phyloP scores from a whole-genome alignment of 164 flowering plant species.

The Echeveria elegans region DNA sequence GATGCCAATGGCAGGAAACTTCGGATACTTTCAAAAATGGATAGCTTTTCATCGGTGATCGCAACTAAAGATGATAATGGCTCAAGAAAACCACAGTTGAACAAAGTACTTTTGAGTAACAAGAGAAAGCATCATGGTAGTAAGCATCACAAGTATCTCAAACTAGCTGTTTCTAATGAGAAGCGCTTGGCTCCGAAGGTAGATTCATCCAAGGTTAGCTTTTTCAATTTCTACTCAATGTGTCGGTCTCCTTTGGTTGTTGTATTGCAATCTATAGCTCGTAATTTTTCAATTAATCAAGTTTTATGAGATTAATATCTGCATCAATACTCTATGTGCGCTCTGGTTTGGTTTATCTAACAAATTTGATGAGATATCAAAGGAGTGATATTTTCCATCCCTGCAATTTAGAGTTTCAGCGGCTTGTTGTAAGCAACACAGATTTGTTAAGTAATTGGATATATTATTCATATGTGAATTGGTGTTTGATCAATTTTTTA shows the following conservation, averaged over 20 bases:
- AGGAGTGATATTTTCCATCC: neutral
- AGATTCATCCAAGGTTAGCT: conserved; percentile 31
- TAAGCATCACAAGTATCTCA: conserved; percentile 16
- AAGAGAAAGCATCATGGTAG: conserved; percentile 27
- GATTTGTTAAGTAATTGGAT: neutral
- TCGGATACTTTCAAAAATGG: conserved; percentile 58
- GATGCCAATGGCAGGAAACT: conserved; percentile 78
- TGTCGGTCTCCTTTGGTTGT: neutral
- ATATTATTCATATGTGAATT: neutral
- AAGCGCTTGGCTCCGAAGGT: conserved; percentile 19
- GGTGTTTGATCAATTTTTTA: neutral
- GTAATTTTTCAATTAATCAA: no score
- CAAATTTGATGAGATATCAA: neutral
- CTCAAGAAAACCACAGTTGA: conserved; percentile 20
- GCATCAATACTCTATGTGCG: no score
- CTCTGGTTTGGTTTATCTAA: neutral
- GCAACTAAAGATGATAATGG: conserved; percentile 21
- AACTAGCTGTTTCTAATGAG: conserved; percentile 24
- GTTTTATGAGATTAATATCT: neutral
- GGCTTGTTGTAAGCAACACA: neutral
- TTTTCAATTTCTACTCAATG: neutral
- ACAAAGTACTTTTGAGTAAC: conserved; percentile 22
- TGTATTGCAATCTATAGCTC: neutral
- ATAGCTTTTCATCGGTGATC: conserved; percentile 20
- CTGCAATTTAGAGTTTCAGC: neutral